These are phyloP conservation scores for Trichoderma hamatum DNA, from an alignment of 2,329 filamentous ascomycete species.

Conservation along the genomic window DNA sequence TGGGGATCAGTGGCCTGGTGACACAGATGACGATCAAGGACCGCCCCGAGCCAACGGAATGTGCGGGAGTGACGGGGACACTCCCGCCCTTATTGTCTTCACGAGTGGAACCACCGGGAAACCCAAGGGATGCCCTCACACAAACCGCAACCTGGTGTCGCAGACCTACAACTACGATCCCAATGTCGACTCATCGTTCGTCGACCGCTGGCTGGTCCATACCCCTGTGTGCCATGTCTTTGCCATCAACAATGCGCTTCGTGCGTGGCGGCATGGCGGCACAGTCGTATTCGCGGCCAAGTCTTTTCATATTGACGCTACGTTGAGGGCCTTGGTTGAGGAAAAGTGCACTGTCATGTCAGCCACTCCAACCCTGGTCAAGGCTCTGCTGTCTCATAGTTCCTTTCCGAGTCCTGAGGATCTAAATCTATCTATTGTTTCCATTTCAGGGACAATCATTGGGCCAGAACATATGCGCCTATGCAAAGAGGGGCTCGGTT, in stretches of 20 bases:
- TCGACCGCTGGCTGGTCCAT: constrained; percentile 44
- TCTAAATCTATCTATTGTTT: constrained; percentile 40
- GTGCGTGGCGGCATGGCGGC: constrained; percentile 43
- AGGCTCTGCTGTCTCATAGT: constrained; percentile 38
- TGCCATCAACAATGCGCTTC: constrained; percentile 44
- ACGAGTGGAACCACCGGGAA: constrained; percentile 54
- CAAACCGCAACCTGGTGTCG: constrained; percentile 45
- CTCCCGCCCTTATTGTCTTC: constrained; percentile 48
- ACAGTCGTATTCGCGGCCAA: constrained; percentile 43
- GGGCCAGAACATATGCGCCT: constrained; percentile 38
- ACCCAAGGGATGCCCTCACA: constrained; percentile 51
- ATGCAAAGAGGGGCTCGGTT: constrained; percentile 40
- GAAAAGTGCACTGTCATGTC: constrained; percentile 45
- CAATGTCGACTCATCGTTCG: constrained; percentile 35
- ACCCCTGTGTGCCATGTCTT: constrained; percentile 46
- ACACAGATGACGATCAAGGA: constrained; percentile 20
- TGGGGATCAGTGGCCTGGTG: constrained; percentile 7
- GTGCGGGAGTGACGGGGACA: constrained; percentile 19
- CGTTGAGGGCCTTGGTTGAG: constrained; percentile 37
- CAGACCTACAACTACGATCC: constrained; percentile 44
- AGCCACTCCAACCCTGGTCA: constrained; percentile 45
- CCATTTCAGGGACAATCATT: constrained; percentile 42
- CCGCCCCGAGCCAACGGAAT: constrained; percentile 15
- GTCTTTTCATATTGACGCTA: constrained; percentile 40
- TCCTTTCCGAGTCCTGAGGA: constrained; percentile 34